Evolutionary conservation across 2,329 filamentous ascomycete species (phyloP), one percentile per base, ranked within the genome.

Genomic region (Teratosphaeria destructans): DNA sequence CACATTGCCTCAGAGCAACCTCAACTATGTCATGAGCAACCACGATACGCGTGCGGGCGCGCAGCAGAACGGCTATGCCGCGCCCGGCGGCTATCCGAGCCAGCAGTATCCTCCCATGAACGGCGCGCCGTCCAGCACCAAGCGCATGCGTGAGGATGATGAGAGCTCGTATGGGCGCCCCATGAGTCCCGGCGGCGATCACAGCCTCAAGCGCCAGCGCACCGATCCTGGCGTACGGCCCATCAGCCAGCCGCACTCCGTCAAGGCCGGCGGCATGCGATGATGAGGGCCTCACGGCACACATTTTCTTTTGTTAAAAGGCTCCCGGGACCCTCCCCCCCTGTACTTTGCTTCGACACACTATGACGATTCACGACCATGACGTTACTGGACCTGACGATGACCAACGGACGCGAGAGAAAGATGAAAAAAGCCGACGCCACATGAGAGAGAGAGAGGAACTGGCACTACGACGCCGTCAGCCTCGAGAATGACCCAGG

Each of bases 21-120:
- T 96, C 56, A 95, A 95, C 80, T 95, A 86, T 73, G 87, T 95
- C 63, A 91, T 95, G 77, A 92, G 87, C 72, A 90, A 89, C 71
- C 27, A 56, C 2, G 75, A 83, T 12, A 64, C 69, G n/a, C 70
- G 72, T 39, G 76, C 81, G 23, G 81, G 81, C 56, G 89, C 95
- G 65, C 66, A 67, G 12, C 66, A 65, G 10, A 71, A 71, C 54
- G 70, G 68, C 53, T 95, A 95, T 71, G 82, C 83, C 37, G 81
- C 85, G 16, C 81, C 88, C 27, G 82, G 82, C 10, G 90, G 92
- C 64, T 79, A 84, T 16, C 76, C 82, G 5, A 85, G 86, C 60
- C 67, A 49, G 39, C 79, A 72, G 54, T 78, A 84, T 57, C 78
- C 84, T 10, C 73, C 84, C 26, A 78, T 89, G 75, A 93, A 90